Conservation (phyloP, 2,329 filamentous ascomycete genomes). For the Gnomoniopsis sp. region DNA sequence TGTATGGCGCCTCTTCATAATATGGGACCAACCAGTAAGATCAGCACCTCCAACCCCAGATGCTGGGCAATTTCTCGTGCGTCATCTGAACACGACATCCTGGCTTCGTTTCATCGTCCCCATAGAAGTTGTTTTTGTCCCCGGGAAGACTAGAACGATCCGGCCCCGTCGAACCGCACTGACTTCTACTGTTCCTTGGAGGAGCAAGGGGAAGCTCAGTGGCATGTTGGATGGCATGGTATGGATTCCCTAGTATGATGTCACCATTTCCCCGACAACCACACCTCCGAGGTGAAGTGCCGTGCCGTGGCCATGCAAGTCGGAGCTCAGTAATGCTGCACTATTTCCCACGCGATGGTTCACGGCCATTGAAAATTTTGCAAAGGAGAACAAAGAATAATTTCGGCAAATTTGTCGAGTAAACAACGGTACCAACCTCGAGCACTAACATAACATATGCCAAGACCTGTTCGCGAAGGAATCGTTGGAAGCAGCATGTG, state of each 20-base stretch:
- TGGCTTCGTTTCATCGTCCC: not conserved
- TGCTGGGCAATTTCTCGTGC: constrained; percentile 1
- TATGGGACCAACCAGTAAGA: not conserved
- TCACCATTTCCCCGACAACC: too few species aligned
- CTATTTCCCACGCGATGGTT: too few species aligned
- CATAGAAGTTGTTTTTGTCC: not conserved
- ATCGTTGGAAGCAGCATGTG: not conserved
- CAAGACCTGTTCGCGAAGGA: not conserved
- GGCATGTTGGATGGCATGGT: too few species aligned
- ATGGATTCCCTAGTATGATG: too few species aligned
- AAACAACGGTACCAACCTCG: too few species aligned
- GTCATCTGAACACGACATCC: constrained; percentile 6
- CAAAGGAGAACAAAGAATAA: too few species aligned
- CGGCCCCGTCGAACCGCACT: not conserved
- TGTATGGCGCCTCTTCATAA: not conserved
- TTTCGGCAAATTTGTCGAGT: too few species aligned
- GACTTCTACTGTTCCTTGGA: not conserved
- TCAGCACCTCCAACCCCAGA: not conserved
- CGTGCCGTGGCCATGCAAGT: too few species aligned
- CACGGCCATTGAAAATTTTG: too few species aligned
- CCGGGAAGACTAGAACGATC: not conserved
- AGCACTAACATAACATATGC: not conserved
- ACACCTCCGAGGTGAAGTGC: too few species aligned
- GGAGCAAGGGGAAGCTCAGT: too few species aligned
- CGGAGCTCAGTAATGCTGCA: too few species aligned